A percentile compares a stretch with the other conserved stretches of the same genome.
phyloP scores from a whole-genome alignment of 148 eudicot genomes.

The Persicaria maculosa region DNA sequence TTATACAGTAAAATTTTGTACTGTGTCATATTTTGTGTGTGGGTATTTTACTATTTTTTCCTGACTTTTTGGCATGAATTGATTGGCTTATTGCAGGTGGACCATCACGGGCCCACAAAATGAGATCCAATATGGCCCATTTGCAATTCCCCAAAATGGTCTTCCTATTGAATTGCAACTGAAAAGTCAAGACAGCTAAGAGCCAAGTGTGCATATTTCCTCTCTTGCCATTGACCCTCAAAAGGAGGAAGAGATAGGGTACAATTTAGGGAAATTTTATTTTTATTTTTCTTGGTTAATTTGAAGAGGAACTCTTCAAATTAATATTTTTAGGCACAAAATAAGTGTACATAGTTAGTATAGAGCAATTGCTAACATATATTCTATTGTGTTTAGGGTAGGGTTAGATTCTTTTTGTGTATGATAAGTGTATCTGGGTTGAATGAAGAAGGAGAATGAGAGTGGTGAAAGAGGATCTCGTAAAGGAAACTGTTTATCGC shows the following conservation, averaged over 20 bases:
- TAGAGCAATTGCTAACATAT: constrained; percentile 4
- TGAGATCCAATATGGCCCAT: constrained; percentile 56
- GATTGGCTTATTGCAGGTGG: constrained; percentile 32
- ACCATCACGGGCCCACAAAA: constrained; percentile 36
- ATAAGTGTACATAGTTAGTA: not conserved
- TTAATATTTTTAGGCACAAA: not conserved
- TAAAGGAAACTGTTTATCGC: not conserved
- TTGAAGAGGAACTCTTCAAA: constrained; percentile 8
- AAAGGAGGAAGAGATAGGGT: not conserved
- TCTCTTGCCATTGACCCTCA: constrained; percentile 2
- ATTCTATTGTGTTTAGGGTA: not conserved
- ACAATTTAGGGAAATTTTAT: not conserved
- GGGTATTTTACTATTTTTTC: not conserved
- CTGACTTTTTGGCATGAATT: not conserved
- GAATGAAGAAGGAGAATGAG: not conserved
- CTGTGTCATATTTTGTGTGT: not conserved
- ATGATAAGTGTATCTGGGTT: not conserved
- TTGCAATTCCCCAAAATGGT: constrained; percentile 53
- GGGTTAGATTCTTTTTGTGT: not conserved
- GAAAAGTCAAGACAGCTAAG: constrained; percentile 20
- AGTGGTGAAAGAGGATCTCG: not conserved
- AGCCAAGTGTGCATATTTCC: constrained; percentile 2
- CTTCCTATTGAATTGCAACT: constrained; percentile 29
- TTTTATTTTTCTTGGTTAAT: not conserved
- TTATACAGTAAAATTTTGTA: too few relatives aligned